phyloP scores from a whole-genome alignment of 176 grass and related monocot species.

The Microstegium vimineum region DNA sequence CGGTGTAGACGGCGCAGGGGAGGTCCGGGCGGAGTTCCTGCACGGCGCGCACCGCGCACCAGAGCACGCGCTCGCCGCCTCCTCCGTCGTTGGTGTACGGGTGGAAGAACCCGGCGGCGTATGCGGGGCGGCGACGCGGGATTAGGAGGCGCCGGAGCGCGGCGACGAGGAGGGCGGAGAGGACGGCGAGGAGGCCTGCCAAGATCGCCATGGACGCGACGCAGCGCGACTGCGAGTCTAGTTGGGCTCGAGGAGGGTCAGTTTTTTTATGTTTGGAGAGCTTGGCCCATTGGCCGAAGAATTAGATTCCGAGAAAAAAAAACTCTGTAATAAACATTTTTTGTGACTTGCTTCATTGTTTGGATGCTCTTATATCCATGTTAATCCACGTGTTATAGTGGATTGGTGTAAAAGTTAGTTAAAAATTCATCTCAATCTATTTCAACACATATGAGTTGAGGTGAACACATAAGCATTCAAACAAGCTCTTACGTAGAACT shows the following conservation, averaged over 20 bases:
- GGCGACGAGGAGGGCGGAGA: slow-evolving; percentile 22
- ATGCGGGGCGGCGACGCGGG: not conserved
- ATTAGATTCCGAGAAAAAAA: too few species aligned
- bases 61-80: slow-evolving; percentile 86
- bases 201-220: slow-evolving; percentile 48
- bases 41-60: slow-evolving; percentile 82
- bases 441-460: too few species aligned
- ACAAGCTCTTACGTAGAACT: too few species aligned
- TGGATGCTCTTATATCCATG: too few species aligned
- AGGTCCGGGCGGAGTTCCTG: slow-evolving; percentile 68
- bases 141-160: slow-evolving; percentile 14
- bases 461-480: too few species aligned
- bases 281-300: not conserved
- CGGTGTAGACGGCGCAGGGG: slow-evolving; percentile 70
- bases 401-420: too few species aligned
- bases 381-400: too few species aligned
- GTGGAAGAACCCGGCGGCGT: slow-evolving; percentile 69
- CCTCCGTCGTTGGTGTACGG: slow-evolving; percentile 95
- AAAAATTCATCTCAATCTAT: too few species aligned
- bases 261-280: not conserved
- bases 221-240: not conserved
- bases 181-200: slow-evolving; percentile 20
- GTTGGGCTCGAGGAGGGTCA: not conserved
- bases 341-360: too few species aligned
- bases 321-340: too few species aligned